These are phyloP conservation scores for Juglanconis sp. DNA, from an alignment of 2,329 filamentous ascomycete species.

Conservation along the genomic window DNA sequence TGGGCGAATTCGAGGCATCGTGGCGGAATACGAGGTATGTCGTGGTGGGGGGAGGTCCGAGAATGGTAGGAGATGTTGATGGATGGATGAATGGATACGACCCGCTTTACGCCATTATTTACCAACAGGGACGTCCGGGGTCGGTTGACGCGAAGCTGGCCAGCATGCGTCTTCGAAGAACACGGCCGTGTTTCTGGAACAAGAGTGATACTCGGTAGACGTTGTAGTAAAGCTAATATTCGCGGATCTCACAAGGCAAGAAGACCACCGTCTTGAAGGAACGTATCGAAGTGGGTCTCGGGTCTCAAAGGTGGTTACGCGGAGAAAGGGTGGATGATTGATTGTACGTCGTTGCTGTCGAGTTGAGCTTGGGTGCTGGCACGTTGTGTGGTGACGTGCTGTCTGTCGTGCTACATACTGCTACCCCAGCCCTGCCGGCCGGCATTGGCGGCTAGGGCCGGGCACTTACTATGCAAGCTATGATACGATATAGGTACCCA, in stretches of 20 bases:
- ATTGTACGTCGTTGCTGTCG: neutral
- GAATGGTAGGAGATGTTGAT: neutral
- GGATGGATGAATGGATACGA: neutral
- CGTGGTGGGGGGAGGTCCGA: neutral
- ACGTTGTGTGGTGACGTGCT: conserved; percentile 1
- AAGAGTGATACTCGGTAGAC: neutral
- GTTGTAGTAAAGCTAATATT: neutral
- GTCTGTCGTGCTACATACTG: neutral
- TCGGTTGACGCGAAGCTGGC: conserved; percentile 1
- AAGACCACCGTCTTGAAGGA: neutral
- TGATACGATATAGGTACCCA: neutral
- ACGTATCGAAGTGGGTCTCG: neutral
- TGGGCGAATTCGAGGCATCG: conserved; percentile 66
- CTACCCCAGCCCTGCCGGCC: neutral
- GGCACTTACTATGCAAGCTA: neutral
- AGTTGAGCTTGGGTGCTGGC: neutral
- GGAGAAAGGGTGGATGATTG: neutral
- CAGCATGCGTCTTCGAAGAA: conserved; percentile 5
- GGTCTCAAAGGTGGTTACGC: neutral
- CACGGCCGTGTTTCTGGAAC: neutral
- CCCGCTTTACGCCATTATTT: neutral
- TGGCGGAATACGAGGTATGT: conserved; percentile 20
- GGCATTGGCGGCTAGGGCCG: neutral
- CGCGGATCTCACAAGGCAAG: neutral
- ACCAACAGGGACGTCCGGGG: neutral